Evolutionary conservation across 129 eudicot genomes (phyloP), one percentile per base, ranked within the genome.

Genomic region (Tanacetum coccineum): DNA sequence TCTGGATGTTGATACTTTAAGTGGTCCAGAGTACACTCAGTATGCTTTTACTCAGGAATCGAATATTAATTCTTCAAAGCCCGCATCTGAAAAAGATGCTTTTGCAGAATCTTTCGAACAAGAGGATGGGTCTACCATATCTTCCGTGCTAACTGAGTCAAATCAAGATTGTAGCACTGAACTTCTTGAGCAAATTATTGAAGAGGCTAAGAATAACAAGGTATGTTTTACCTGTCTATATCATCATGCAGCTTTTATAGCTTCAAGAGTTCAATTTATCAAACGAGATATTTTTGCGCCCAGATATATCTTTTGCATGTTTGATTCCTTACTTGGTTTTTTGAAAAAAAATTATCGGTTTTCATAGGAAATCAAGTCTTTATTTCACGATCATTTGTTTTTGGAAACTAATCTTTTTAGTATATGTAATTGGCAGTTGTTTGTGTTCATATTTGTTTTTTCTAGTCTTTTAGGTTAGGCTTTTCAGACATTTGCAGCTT

Each of bases 191-290:
- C 87, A 84, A 5, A 75, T 86, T 15, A 77, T 93, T 75, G 83
- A 84, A 75, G 87, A 84, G 14, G 92, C 96, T 25, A 88, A 78
- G 72, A 77, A 65, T 64, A 74, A 82, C 78, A 86, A 93, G 98
- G 98, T 93, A 79, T 49, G 13, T 46, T 45, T 21, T 55, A 22
- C 13, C n/a, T 42, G 3, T 9, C 3, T 53, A 13, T 22, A 4
- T 55, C 15, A 32, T 30, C 13, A 28, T 59, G 13, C 11, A 66
- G 32, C 63, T 28, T 66, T 2, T 1, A n/a, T 6, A 17, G 2
- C 18, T 61, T 57, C 21, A 4, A 5, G 18, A 26, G 26, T 19
- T 47, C 12, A 42, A 26, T 66, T 12, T 7, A 21, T 56, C 2
- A 48, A 22, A n/a, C 19, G 67, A 62, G 67, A 22, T 42, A 26